Base-by-base conservation (phyloP, 2,329 filamentous ascomycete genomes). In the Achaetomium macrosporum region DNA sequence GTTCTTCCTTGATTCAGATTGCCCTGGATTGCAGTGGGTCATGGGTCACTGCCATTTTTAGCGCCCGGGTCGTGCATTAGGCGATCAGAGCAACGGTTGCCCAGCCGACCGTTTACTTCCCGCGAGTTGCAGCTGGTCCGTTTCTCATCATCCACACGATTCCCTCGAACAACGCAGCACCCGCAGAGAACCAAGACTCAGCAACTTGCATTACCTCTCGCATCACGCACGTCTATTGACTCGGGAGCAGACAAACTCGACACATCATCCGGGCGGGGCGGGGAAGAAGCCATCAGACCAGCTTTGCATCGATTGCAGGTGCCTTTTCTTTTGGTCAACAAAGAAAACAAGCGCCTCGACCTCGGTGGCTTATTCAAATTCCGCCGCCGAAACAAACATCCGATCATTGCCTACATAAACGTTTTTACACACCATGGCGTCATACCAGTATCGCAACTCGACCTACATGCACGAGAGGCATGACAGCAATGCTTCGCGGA, bases 371-470 rank as follows among this genome's bases (percentile, higher is more conserved):
- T 55, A 49, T 7, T 3, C 19, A 47, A 33, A 48, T 39, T 48
- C 51, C 44, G 39, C 44, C 37, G 8, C 40, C 47, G 42, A 50
- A 46, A 45, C 48, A 51, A 42, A 20, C 20, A 19, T 16, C 39
- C 11, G 8, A 8, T n/a, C 33, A n/a, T 8, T n/a, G 35, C 35
- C n/a, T 16, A 15, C 35, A 7, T 37, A 3, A 13, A 5, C n/a
- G 12, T 37, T 37, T 37, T 15, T 7, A 37, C 46, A 29, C 33
- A 41, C 40, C 35, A 81, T 81, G 78, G 72, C 78, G 66, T 75
- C 76, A 55, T 68, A 74, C 59, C 75, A 79, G 60, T 75, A 77
- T 61, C 77, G 77, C 70, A 77, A 73, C 66, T 79, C 78, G 46
- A 73, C 79, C 67, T 76, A 78, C 71, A 65, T 66, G 56, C 66